These are phyloP conservation scores for Alnus rubra DNA, from an alignment of 306 rosid genomes.

Conservation along the genomic window DNA sequence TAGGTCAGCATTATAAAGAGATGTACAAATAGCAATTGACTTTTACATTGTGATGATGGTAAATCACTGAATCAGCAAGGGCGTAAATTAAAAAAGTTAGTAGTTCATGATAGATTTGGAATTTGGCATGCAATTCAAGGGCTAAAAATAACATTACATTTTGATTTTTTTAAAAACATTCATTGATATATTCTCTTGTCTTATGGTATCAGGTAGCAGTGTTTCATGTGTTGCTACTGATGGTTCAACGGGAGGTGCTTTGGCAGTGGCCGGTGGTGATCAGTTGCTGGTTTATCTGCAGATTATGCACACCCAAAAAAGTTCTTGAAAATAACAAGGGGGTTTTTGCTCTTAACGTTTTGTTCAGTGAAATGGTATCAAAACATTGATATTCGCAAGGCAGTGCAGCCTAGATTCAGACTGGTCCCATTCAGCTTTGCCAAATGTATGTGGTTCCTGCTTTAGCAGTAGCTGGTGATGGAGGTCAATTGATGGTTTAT, in stretches of 20 bases:
- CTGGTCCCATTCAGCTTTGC: no score
- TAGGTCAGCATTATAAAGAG: not conserved
- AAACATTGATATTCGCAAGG: no score
- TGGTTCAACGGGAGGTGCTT: constrained; percentile 48
- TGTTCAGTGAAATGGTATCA: not conserved
- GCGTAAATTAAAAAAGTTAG: not conserved
- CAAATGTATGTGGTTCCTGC: constrained; percentile 31
- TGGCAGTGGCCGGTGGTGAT: constrained; percentile 50
- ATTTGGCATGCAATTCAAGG: not conserved
- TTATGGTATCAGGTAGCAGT: constrained; percentile 44
- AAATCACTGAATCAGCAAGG: not conserved
- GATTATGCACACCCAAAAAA: not conserved
- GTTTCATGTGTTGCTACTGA: constrained; percentile 70
- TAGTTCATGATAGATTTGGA: not conserved
- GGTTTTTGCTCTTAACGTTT: not conserved
- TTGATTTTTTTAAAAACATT: not conserved
- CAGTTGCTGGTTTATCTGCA: constrained; percentile 4
- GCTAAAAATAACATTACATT: not conserved
- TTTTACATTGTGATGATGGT: not conserved
- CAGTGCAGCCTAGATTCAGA: no score
- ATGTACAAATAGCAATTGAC: not conserved
- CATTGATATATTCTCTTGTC: not conserved
- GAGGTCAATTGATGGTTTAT: constrained; percentile 1
- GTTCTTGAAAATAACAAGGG: not conserved
- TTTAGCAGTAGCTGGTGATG: constrained; percentile 50